A percentile compares a stretch with the other conserved stretches of the same genome.
These are phyloP conservation scores for Kodamaea laetipori DNA, from an alignment of 805 yeast species.

Conservation along the genomic window DNA sequence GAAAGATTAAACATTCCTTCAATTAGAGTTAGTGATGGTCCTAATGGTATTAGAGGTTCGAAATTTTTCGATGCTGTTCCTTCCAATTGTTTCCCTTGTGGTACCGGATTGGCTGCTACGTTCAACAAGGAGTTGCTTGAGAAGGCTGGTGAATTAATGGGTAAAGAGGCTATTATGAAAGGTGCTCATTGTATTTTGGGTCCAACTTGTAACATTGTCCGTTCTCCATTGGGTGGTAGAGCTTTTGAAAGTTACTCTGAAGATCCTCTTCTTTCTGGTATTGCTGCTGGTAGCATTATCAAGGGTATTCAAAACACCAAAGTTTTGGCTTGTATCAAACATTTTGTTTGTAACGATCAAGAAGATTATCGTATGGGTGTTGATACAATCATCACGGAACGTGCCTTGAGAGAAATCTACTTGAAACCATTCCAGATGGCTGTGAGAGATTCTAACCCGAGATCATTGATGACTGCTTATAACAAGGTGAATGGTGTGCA, in stretches of 20 bases:
- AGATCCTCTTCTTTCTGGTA: constrained; percentile 55
- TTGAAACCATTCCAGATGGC: constrained; percentile 66
- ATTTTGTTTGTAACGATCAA: constrained; percentile 63
- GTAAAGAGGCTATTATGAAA: constrained; percentile 54
- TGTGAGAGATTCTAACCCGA: constrained; percentile 52
- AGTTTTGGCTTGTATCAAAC: constrained; percentile 60
- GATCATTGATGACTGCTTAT: constrained; percentile 61
- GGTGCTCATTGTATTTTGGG: constrained; percentile 54
- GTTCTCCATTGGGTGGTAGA: constrained; percentile 63
- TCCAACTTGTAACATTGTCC: constrained; percentile 51
- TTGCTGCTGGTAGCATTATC: constrained; percentile 49
- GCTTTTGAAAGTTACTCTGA: constrained; percentile 65
- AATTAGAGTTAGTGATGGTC: constrained; percentile 50
- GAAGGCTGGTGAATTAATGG: constrained; percentile 56
- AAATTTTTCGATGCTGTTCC: constrained; percentile 53
- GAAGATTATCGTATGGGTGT: constrained; percentile 56
- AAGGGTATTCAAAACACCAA: constrained; percentile 56
- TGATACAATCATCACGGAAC: constrained; percentile 52
- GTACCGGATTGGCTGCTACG: constrained; percentile 60
- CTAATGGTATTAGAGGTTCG: constrained; percentile 65
- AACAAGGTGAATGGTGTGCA: constrained; percentile 65
- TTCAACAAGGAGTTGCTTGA: constrained; percentile 51
- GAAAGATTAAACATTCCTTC: constrained; percentile 20
- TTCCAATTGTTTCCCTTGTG: constrained; percentile 62
- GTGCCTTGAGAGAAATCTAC: constrained; percentile 68